Evolutionary conservation across 2,329 filamentous ascomycete species (phyloP), one percentile per base, ranked within the genome.

Genomic region (Leptographium flavum): DNA sequence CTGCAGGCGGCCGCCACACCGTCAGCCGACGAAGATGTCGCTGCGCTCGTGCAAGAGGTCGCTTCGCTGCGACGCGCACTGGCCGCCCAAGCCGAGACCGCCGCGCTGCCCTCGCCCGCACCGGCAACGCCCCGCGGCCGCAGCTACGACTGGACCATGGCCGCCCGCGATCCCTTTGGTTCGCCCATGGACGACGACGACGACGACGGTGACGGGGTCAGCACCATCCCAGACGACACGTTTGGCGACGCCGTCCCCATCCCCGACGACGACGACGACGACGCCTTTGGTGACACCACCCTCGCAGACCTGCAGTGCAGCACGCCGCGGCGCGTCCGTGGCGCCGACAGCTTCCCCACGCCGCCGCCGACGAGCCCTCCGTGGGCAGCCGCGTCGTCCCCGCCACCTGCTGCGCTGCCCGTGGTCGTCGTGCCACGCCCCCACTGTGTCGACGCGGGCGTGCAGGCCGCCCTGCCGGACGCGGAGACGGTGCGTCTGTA

Each of bases 291-390:
- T 8, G 67, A 75, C n/a, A 55, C 59, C 3, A 70, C 70, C 0
- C 63, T 73, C 57, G 68, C 65, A 0, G 69, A 76, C 27, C 53
- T 75, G 2, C 58, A 63, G 8, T 69, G 67, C 52, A 70, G 73
- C 55, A 77, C 73, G 3, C 73, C 73, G 0, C 65, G 66, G 1
- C 56, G 59, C 14, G 22, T 25, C 9, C 19, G 30, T 17, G n/a
- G 31, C 27, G 22, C 27, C 2, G 46, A 37, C n/a, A 74, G 71
- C 0, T 75, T 76, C 50, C 68, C 68, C 5, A 74, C 72, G 0
- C 74, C 74, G 0, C 74, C 74, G 1, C 65, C 68, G 3, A 77
- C 74, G 0, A 77, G 73, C 36, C 69, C 70, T 2, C 51, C 59
- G 4, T 10, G 4, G 50, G 48, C 56, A 2, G 37, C 31, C 13